Evolutionary conservation across 257 asterid genomes (phyloP).

Genomic region (Misopates orontium): DNA sequence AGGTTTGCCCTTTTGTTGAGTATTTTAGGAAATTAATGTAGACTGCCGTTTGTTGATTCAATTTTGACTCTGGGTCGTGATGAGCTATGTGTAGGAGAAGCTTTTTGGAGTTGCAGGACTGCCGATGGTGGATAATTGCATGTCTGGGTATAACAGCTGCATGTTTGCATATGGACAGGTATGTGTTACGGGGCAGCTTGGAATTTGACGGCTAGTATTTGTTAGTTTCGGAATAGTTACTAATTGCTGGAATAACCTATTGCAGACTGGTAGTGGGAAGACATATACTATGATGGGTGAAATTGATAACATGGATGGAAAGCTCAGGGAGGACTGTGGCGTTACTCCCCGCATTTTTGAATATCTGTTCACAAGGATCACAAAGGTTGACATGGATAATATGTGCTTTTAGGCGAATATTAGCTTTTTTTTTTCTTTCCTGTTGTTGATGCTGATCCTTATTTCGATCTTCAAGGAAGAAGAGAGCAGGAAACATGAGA

Average conservation of each 20-base stretch:
- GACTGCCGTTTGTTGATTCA: slow-evolving; percentile 8
- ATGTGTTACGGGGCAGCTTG: slow-evolving; percentile 15
- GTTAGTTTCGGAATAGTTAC: neutral
- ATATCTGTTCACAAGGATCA: slow-evolving; percentile 66
- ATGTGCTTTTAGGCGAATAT: slow-evolving; percentile 8
- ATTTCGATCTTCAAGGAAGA: slow-evolving; percentile 58
- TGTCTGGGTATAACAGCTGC: slow-evolving; percentile 93
- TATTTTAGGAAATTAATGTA: slow-evolving; percentile 13
- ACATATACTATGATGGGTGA: slow-evolving; percentile 93
- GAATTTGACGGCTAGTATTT: slow-evolving; percentile 7
- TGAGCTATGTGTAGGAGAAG: slow-evolving; percentile 49
- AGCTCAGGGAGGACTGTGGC: slow-evolving; percentile 67
- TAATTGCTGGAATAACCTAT: slow-evolving; percentile 15
- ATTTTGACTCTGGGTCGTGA: slow-evolving; percentile 20
- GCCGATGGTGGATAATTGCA: slow-evolving; percentile 92
- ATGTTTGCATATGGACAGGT: slow-evolving; percentile 96
- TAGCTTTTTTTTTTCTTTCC: neutral
- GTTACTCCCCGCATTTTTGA: slow-evolving; percentile 82
- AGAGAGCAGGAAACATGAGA: slow-evolving; percentile 60
- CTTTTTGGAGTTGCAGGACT: slow-evolving; percentile 79
- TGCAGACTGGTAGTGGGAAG: slow-evolving; percentile 92
- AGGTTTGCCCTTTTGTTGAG: slow-evolving; percentile 50
- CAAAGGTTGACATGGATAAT: slow-evolving; percentile 47
- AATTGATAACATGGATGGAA: slow-evolving; percentile 52
- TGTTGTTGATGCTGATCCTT: slow-evolving; percentile 19